Evolutionary conservation across 2,329 filamentous ascomycete genomes (phyloP), one percentile per base, ranked within the genome.

Genomic region (Leptographium procerum): DNA sequence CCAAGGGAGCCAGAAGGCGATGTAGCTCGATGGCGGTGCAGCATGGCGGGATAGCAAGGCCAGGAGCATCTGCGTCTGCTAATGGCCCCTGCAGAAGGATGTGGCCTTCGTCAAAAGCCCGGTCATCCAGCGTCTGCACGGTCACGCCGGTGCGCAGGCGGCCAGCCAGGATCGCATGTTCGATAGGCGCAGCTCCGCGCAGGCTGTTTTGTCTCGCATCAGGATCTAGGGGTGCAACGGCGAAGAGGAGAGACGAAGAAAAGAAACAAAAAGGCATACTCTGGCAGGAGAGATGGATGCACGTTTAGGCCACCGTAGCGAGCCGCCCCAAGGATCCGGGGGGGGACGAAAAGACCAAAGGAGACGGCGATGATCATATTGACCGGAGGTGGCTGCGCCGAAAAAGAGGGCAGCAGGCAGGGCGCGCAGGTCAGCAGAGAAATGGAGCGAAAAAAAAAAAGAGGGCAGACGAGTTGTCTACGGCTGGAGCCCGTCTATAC

Each of bases 311-410:
- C 94, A 50, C 91, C 91, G 72, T 95, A 96, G 65, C 81, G 82
- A 28, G 88, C 82, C 1, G 73, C 73, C 26, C 75, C 74, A 26
- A 99, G 76, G 19, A 97, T 83, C 5, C 89, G 80, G 0, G 80
- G 78, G 0, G 94, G 94, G 1, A 99, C 85, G 61, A 96, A 87
- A 9, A 96, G 80, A 3, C 94, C 94, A 72, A 97, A 99, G 0
- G 94, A 97, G 5, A 97, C 94, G 53, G 91, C 91, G 52, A 97
- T 77, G 64, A 99, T 81, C 60, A 99, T 76, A 69, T 96, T 91
- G 64, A 84, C 83, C 26, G 55, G 33, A 3, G 55, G 75, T 67
- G 50, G 36, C 26, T 51, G 33, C 4, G 13, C 1, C 61, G 56
- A 31, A 11, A 7, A 28, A 1, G n/a, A 1, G 3, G 19, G 22